Evolutionary conservation across 306 rosid species (phyloP).

Genomic region (Psophocarpus tetragonolobus): DNA sequence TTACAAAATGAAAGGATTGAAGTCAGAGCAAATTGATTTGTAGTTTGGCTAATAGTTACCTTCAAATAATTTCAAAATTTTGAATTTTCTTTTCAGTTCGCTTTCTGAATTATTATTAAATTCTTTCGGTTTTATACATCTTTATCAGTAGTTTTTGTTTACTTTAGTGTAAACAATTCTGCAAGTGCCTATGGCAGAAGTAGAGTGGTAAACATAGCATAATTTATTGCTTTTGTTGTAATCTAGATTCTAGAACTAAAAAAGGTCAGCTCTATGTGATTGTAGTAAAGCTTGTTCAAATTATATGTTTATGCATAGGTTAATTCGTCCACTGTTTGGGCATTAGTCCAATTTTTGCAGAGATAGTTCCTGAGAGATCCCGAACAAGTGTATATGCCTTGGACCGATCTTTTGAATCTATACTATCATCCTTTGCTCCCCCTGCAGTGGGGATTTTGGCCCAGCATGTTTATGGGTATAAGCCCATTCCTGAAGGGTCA

Average conservation of each 20-base stretch:
- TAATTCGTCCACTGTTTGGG: conserved; percentile 33
- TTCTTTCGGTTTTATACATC: not conserved
- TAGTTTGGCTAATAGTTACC: not conserved
- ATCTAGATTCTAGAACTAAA: not conserved
- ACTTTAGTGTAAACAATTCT: conserved; percentile 9
- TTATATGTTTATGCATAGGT: not conserved
- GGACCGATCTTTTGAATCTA: conserved; percentile 85
- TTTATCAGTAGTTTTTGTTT: not conserved
- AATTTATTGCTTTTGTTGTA: not conserved
- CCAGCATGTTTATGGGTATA: conserved; percentile 81
- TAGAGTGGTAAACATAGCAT: not conserved
- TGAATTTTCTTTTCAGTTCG: not conserved
- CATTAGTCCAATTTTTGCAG: conserved; percentile 93
- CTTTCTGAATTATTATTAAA: not conserved
- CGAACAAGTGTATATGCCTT: conserved; percentile 90
- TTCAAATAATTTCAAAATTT: not conserved
- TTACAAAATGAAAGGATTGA: not conserved
- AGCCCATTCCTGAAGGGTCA: conserved; percentile 60
- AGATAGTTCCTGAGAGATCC: conserved; percentile 89
- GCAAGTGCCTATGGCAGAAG: not conserved
- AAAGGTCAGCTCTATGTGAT: not conserved
- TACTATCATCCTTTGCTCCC: conserved; percentile 89
- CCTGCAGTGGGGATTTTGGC: conserved; percentile 88
- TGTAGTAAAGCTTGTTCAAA: not conserved
- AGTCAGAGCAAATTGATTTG: not conserved